phyloP scores from a whole-genome alignment of 2,329 filamentous ascomycete species.

The Cephalotrichum gorgonifer region DNA sequence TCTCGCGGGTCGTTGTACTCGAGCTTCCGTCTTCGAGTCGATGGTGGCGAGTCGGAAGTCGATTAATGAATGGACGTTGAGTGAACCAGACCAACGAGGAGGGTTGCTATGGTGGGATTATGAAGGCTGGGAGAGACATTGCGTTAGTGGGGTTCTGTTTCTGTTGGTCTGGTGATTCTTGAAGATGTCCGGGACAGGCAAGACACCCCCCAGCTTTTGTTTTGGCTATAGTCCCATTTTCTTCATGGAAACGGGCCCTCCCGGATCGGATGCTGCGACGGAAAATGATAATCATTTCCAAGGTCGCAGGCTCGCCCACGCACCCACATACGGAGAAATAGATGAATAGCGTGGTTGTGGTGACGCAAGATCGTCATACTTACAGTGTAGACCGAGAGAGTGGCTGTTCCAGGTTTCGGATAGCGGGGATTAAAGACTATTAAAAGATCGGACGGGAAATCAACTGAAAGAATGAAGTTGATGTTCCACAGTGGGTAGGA shows the following conservation, averaged over 20 bases:
- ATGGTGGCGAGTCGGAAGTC: neutral
- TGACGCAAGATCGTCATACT: slow-evolving; percentile 2
- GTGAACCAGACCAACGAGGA: neutral
- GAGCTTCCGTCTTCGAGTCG: slow-evolving; percentile 2
- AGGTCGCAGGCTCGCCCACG: no score
- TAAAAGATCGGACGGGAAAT: slow-evolving; percentile 7
- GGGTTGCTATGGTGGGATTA: slow-evolving; percentile 1
- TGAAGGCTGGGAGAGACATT: slow-evolving; percentile 1
- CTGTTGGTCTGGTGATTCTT: no score
- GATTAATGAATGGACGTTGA: slow-evolving; percentile 3
- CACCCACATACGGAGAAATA: neutral
- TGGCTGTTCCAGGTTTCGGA: neutral
- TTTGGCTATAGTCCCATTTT: no score
- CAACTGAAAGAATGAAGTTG: slow-evolving; percentile 8
- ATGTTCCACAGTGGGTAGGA: slow-evolving; percentile 1
- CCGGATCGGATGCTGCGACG: no score
- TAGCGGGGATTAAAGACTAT: neutral
- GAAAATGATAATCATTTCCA: no score
- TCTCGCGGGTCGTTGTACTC: neutral
- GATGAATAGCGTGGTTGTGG: neutral
- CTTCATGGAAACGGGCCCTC: no score
- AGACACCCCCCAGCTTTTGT: no score
- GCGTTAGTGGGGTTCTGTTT: no score
- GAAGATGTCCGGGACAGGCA: no score
- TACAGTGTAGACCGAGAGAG: neutral